Evolutionary conservation across 2,329 filamentous ascomycete genomes (phyloP), one percentile per base, ranked within the genome.

Genomic region (Cadophora sp.): DNA sequence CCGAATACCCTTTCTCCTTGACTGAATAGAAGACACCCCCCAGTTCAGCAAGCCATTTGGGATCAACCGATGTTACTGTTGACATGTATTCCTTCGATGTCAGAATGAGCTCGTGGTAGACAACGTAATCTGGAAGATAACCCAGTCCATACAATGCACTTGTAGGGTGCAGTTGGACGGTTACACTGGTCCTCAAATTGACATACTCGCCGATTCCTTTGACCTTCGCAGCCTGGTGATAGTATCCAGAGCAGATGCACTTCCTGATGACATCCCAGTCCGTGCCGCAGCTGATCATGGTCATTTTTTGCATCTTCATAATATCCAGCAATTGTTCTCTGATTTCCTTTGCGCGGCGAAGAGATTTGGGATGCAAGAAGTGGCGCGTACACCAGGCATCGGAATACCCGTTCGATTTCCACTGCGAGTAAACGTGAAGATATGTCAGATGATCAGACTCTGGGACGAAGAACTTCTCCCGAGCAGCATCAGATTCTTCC

Each of bases 31-130:
- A 99, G 0, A 99, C 96, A 1, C 94, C 96, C 41, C 96, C 96
- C 6, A 99, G 84, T 77, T 99, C 96, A 7, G 96, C 96, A 48
- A 99, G 87, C 96, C 96, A 99, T 77, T 96, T 93, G 62, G 96
- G 95, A 78, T 99, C 96, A 1, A 99, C 96, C 0, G 93, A 89
- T 4, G 96, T 99, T 11, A 99, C 96, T 4, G 93, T 97, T 3
- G 93, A 96, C 89, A 99, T 97, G 82, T 98, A 99, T 78, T 98
- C 96, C 78, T 97, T 97, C 66, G 90, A 93, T 0, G 96, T 99
- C 68, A 99, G 87, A 74, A 99, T 97, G 66, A 99, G 87, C 80
- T 99, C 96, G 83, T 99, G 96, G 80, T 99, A 99, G 50, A 99
- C 89, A 62, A 99, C 93, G 76, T 98, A 98, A 77, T 99, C 96